Percentiles rank a stretch among this genome's conserved stretches.
phyloP scores from a whole-genome alignment of 23 red algal species.

The Pyropia yezoensis region DNA sequence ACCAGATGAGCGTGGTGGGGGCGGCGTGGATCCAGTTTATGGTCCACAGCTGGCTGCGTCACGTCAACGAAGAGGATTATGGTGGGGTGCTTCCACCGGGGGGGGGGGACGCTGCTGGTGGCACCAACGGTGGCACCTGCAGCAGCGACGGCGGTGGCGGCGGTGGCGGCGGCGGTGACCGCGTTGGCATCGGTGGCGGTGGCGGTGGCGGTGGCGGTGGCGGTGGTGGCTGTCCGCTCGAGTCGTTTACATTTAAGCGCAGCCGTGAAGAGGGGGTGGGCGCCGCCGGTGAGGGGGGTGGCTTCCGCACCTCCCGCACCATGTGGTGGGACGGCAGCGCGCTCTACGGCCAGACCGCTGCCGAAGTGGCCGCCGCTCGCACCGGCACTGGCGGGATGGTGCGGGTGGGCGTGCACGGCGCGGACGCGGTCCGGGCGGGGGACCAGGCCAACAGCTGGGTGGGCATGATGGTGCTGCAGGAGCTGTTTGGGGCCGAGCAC shows the following conservation, averaged over 20 bases:
- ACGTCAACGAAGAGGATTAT: not conserved
- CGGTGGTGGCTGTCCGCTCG: not conserved
- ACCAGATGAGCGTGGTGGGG: constrained; percentile 7
- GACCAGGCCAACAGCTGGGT: constrained; percentile 5
- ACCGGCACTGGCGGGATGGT: not conserved
- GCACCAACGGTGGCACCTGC: too few relatives aligned
- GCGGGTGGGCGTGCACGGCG: not conserved
- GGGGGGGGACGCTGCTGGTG: too few relatives aligned
- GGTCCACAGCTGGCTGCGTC: constrained; percentile 9
- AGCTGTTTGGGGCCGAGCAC: constrained; percentile 4
- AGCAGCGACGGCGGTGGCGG: not conserved
- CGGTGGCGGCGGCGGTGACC: not conserved
- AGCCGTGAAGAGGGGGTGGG: not conserved
- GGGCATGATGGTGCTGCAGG: constrained; percentile 8
- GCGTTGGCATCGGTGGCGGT: not conserved
- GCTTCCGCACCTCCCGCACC: constrained; percentile 3
- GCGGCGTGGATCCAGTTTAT: constrained; percentile 14
- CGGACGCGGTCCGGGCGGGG: not conserved
- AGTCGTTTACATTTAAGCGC: not conserved
- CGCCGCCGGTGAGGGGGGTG: not conserved
- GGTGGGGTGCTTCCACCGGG: too few relatives aligned
- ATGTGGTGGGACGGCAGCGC: constrained; percentile 5
- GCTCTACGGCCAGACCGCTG: not conserved
- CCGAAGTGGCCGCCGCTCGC: not conserved
- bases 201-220: not conserved